phyloP scores from a whole-genome alignment of 768 basidiomycete species.

The Amyloporia xantha region DNA sequence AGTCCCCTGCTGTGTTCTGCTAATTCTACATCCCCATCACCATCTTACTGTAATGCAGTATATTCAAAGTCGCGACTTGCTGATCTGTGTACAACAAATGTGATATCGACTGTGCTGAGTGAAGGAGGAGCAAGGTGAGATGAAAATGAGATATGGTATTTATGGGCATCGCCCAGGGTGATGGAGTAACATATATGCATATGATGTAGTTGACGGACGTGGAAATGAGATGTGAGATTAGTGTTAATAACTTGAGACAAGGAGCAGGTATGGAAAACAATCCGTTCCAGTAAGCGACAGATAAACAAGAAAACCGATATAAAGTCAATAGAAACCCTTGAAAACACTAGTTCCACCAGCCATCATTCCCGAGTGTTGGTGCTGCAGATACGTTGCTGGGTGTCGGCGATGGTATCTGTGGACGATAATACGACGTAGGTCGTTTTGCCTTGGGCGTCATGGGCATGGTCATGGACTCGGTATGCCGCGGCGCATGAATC shows the following conservation, averaged over 20 bases:
- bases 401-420: constrained; percentile 58
- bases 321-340: background rate
- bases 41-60: constrained; percentile 4
- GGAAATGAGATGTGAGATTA: constrained; percentile 3
- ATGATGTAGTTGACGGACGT: constrained; percentile 1
- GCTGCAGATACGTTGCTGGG: constrained; percentile 68
- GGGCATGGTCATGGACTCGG: constrained; percentile 37
- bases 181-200: constrained; percentile 3
- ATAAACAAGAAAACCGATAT: background rate
- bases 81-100: constrained; percentile 9
- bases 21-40: background rate
- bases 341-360: constrained; percentile 61
- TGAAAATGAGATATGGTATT: background rate
- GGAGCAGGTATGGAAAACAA: constrained; percentile 1
- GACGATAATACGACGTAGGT: constrained; percentile 23
- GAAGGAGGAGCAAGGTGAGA: background rate
- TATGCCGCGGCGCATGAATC: constrained; percentile 43
- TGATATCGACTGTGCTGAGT: constrained; percentile 1
- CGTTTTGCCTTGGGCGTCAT: constrained; percentile 24
- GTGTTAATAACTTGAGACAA: constrained; percentile 6
- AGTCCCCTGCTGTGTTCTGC: background rate
- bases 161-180: constrained; percentile 2
- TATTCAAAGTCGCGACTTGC: background rate
- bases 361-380: constrained; percentile 65
- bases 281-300: constrained; percentile 2